Percentiles rank a stretch among this genome's conserved stretches.
Conservation (phyloP, 78 protist species). For the Anaeramoeba ignava region DNA sequence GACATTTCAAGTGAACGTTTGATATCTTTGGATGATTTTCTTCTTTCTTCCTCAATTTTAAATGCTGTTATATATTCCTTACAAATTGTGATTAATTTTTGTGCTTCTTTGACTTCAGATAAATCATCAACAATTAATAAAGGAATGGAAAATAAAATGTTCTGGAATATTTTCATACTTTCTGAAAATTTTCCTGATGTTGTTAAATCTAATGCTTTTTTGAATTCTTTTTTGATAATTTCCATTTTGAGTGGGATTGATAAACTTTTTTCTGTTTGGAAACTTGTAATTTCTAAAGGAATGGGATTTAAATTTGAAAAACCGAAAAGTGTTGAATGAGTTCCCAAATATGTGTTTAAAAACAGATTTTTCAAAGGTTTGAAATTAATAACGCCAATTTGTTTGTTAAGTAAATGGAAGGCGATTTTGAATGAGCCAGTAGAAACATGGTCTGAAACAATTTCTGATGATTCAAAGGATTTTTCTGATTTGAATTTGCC, state of each 20-base stretch:
- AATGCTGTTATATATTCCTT: neutral
- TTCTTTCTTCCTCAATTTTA: neutral
- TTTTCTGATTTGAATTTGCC: slow-evolving; percentile 15
- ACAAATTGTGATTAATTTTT: neutral
- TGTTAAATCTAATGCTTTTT: neutral
- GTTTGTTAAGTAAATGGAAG: slow-evolving; percentile 52
- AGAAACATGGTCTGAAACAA: slow-evolving; percentile 72
- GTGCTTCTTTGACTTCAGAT: neutral
- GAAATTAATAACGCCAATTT: slow-evolving; percentile 69
- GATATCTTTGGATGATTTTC: neutral
- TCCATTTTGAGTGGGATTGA: neutral
- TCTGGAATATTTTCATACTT: neutral
- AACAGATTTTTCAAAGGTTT: slow-evolving; percentile 50
- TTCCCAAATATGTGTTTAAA: slow-evolving; percentile 25
- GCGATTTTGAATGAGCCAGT: slow-evolving; percentile 80
- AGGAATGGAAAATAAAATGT: neutral
- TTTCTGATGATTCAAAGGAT: slow-evolving; percentile 22
- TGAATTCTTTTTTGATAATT: too few species aligned
- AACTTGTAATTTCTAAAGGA: neutral
- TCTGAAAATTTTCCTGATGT: neutral
- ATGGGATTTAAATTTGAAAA: neutral
- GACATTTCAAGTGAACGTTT: neutral
- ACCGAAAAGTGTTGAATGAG: neutral
- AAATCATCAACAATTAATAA: neutral
- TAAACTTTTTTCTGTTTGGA: neutral